Percentiles rank a stretch among this genome's conserved stretches.
Conservation (phyloP, 768 basidiomycete species). For the Panus rudis region DNA sequence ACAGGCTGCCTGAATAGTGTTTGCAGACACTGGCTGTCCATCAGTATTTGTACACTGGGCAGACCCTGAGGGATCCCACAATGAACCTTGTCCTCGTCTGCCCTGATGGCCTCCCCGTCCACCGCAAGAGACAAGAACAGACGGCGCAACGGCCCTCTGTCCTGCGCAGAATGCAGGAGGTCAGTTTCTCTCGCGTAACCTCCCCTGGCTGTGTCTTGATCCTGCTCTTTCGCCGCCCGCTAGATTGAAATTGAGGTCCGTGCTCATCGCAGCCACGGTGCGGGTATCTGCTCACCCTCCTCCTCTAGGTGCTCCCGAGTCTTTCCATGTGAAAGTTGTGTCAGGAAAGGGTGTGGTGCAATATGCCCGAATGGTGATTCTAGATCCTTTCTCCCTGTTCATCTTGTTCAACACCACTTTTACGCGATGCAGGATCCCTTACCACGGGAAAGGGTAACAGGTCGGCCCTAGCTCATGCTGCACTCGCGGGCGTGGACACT, state of each 20-base stretch:
- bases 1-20: no score
- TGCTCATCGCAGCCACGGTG: constrained; percentile 14
- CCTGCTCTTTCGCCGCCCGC: no score
- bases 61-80: no score
- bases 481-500: constrained; percentile 3
- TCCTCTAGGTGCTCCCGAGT: constrained; percentile 48
- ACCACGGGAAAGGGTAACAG: constrained; percentile 72
- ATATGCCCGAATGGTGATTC: constrained; percentile 57
- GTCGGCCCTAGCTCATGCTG: constrained; percentile 26
- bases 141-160: constrained; percentile 40
- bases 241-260: constrained; percentile 64
- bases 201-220: no score
- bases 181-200: constrained; percentile 25
- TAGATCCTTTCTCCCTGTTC: neutral
- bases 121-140: constrained; percentile 12
- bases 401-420: constrained; percentile 7
- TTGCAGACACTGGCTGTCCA: no score
- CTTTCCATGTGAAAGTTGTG: constrained; percentile 48
- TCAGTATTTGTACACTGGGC: no score
- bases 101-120: constrained; percentile 5
- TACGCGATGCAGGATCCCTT: constrained; percentile 42
- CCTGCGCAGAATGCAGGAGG: constrained; percentile 69
- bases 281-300: constrained; percentile 4
- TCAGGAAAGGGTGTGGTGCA: constrained; percentile 50
- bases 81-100: no score